Conservation (phyloP, 2,329 filamentous ascomycete genomes). For the Rhynchosporium agropyri region DNA sequence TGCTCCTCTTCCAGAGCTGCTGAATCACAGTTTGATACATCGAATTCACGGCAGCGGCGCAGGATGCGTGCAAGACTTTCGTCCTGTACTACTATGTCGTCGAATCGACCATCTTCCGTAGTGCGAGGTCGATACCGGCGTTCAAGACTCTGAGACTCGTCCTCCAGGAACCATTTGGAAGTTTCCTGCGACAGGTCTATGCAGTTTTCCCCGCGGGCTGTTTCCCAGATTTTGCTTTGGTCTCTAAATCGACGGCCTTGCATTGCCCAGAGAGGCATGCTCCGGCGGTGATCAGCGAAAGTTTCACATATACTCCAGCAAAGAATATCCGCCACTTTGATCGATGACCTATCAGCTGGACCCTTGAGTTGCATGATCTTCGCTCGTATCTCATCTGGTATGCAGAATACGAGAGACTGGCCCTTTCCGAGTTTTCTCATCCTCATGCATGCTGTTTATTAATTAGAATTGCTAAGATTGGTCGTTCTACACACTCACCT, state of each 20-base stretch:
- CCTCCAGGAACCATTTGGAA: constrained; percentile 47
- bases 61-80: constrained; percentile 34
- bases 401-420: constrained; percentile 65
- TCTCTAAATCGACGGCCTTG: constrained; percentile 57
- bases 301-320: constrained; percentile 63
- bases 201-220: neutral
- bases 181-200: constrained; percentile 4
- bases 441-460: constrained; percentile 63
- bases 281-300: constrained; percentile 50
- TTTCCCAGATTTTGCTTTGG: constrained; percentile 32
- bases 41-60: constrained; percentile 45
- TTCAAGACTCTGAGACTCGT: constrained; percentile 55
- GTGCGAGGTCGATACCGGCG: constrained; percentile 48
- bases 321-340: constrained; percentile 59
- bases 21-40: constrained; percentile 38
- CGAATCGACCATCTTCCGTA: too few species aligned
- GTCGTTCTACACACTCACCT: constrained; percentile 48
- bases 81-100: neutral
- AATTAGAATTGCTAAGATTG: neutral
- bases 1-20: constrained; percentile 63
- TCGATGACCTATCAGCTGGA: constrained; percentile 29
- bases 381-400: constrained; percentile 59
- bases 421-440: constrained; percentile 69
- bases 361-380: constrained; percentile 49
- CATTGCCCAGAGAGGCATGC: constrained; percentile 60